Conservation (phyloP, 768 basidiomycete species). For the Rhodotorula kratochvilovae region DNA sequence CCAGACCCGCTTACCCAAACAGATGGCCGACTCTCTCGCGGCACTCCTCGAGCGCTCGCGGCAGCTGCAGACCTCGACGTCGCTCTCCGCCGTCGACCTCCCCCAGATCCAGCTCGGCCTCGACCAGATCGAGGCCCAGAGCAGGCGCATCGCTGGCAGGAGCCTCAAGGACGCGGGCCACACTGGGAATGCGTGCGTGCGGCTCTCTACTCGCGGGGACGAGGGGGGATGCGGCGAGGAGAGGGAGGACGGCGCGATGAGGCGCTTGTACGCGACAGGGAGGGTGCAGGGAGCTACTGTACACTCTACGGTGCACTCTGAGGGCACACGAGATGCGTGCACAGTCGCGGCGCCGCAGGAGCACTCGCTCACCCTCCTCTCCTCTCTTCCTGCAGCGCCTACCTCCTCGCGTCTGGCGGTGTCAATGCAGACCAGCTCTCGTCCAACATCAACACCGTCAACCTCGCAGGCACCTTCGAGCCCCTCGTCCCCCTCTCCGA, state of each 20-base stretch:
- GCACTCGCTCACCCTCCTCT: conserved; percentile 57
- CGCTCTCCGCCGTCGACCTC: conserved; percentile 60
- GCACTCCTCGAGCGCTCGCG: conserved; percentile 41
- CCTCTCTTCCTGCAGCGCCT: conserved; percentile 57
- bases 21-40: conserved; percentile 32
- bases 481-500: conserved; percentile 89
- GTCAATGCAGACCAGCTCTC: conserved; percentile 87
- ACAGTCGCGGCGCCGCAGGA: too few relatives aligned
- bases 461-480: conserved; percentile 74
- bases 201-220: not conserved
- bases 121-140: conserved; percentile 92
- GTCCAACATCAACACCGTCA: conserved; percentile 74
- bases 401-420: conserved; percentile 85
- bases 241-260: not conserved
- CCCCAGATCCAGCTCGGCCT: conserved; percentile 84
- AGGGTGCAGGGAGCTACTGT: too few relatives aligned
- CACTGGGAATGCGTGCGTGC: conserved; percentile 27
- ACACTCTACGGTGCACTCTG: too few relatives aligned
- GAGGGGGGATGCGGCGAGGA: not conserved
- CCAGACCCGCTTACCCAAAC: too few relatives aligned
- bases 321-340: too few relatives aligned
- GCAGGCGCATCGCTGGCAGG: conserved; percentile 60
- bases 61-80: conserved; percentile 6
- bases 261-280: conserved; percentile 43
- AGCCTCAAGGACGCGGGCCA: conserved; percentile 16